phyloP scores from a whole-genome alignment of 2,329 filamentous ascomycete genomes.

The Thielaviopsis populi region DNA sequence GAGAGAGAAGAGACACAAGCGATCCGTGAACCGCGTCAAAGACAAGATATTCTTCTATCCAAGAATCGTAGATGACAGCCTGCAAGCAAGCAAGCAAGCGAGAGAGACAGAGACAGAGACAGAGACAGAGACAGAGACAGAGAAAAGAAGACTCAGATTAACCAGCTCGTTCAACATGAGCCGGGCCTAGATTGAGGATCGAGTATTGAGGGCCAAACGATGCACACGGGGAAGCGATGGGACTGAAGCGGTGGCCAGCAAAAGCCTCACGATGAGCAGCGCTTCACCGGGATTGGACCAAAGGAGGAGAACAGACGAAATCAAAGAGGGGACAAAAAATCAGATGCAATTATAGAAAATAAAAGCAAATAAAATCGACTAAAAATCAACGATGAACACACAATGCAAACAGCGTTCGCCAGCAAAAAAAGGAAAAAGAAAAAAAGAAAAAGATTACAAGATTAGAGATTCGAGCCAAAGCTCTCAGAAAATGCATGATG shows the following conservation, averaged over 20 bases:
- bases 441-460: not conserved
- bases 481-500: not conserved
- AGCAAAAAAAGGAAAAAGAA: not conserved
- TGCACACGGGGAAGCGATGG: not conserved
- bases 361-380: not conserved
- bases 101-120: not conserved
- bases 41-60: not conserved
- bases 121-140: not conserved
- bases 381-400: not conserved
- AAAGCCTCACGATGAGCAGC: not conserved
- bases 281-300: not conserved
- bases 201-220: not conserved
- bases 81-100: not conserved
- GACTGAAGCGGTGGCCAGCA: not conserved
- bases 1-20: constrained; percentile 2
- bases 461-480: not conserved
- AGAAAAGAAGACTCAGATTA: not conserved
- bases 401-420: too few relatives aligned
- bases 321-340: not conserved
- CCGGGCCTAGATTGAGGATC: not conserved
- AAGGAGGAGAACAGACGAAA: not conserved
- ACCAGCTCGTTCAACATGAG: not conserved
- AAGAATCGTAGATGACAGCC: not conserved
- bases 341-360: not conserved
- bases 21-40: not conserved